Evolutionary conservation across 495 filamentous ascomycete species (phyloP), one percentile per base, ranked within the genome.

Genomic region (Pyronema domesticum): DNA sequence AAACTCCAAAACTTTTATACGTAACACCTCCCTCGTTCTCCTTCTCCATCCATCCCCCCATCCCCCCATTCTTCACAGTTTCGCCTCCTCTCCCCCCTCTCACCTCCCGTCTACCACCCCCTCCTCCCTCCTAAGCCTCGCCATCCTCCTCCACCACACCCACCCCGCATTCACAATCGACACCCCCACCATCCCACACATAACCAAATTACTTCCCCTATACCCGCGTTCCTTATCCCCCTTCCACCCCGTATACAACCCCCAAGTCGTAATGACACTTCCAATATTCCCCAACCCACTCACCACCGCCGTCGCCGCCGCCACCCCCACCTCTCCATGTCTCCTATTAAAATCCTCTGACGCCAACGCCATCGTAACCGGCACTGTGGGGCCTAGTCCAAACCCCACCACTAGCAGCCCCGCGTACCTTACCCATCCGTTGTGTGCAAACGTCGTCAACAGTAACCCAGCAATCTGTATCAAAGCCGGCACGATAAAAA

Each of bases 321-420:
- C 87, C 3, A 94, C 88, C 51, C 87, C 87, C 36, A 94, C 85
- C 68, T 94, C 87, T 34, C 88, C 83, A 61, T 94, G 86, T 3
- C 87, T 81, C 15, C 73, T 78, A 67, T 94, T 87, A 72, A 94
- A 94, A 55, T 93, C 83, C 67, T 93, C 85, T 56, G 77, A 83
- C 6, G 87, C 87, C 87, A 87, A 94, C 54, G 86, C 81, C 86
- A 94, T 94, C 63, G 80, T 86, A 65, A 86, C 86, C 40, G 87
- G 87, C 2, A 95, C 87, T 3, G 87, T 95, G 10, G 87, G 88
- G 6, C 87, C 87, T 6, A 95, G 79, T 3, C 87, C 88, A 66
- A 94, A 95, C 6, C 87, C 87, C 48, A 95, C 80, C 64, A 95
- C 80, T 14, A 95, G 70, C n/a, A 95, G 76, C 1, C 87, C 87